Conservation (phyloP, 352 stramenopile species). For the Paralagenidium karlingii region DNA sequence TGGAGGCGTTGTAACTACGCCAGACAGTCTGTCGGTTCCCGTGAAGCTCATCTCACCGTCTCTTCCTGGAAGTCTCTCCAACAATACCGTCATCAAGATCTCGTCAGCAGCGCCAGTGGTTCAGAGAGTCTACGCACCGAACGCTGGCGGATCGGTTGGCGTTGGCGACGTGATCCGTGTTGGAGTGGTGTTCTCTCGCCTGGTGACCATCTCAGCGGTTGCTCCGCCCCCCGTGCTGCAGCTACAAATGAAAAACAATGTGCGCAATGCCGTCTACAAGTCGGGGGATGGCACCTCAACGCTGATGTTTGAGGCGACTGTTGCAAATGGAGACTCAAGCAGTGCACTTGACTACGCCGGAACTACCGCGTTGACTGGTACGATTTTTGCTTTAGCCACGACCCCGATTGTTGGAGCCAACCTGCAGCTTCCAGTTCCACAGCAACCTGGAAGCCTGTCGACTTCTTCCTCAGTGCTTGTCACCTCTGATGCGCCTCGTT, state of each 20-base stretch:
- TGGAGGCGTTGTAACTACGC: constrained; percentile 33
- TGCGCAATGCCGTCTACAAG: constrained; percentile 15
- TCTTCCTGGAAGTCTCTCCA: constrained; percentile 27
- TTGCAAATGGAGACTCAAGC: constrained; percentile 17
- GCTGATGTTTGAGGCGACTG: constrained; percentile 26
- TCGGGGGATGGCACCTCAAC: constrained; percentile 22
- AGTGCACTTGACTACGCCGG: constrained; percentile 21
- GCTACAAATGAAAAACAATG: constrained; percentile 18
- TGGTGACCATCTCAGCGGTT: constrained; percentile 8
- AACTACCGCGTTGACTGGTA: constrained; percentile 12
- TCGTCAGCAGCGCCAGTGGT: constrained; percentile 22
- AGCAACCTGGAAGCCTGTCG: constrained; percentile 21
- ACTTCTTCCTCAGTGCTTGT: constrained; percentile 18
- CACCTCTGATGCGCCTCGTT: constrained; percentile 18
- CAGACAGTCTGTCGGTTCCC: constrained; percentile 22
- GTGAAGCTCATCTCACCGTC: constrained; percentile 18
- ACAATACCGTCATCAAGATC: constrained; percentile 25
- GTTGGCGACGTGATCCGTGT: constrained; percentile 37
- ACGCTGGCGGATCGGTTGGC: constrained; percentile 15
- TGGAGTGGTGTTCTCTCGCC: constrained; percentile 28
- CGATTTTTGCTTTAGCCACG: constrained; percentile 28
- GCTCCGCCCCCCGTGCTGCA: constrained; percentile 11
- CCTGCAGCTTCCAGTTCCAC: constrained; percentile 15
- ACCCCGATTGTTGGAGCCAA: constrained; percentile 17
- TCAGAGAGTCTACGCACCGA: constrained; percentile 20